Percentiles rank a stretch among this genome's conserved stretches.
phyloP scores from a whole-genome alignment of 2,329 filamentous ascomycete species.

The Phaeosphaeria sp. region DNA sequence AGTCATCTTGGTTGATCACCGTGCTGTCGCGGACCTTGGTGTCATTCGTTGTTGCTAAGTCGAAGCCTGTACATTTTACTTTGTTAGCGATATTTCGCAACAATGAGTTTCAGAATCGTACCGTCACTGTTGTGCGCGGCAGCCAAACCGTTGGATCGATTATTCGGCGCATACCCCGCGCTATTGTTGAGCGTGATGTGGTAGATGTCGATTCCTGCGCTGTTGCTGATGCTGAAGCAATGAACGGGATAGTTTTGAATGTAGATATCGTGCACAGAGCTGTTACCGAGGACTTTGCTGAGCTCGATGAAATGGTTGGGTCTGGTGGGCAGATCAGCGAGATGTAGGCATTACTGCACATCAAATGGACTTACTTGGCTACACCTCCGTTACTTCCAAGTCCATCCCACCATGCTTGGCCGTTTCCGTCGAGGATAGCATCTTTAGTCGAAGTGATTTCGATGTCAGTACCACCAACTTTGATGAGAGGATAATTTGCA shows the following conservation, averaged over 20 bases:
- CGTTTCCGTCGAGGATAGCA: conserved; percentile 33
- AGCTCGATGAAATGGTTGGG: conserved; percentile 43
- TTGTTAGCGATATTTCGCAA: neutral
- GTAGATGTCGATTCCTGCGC: conserved; percentile 51
- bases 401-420: conserved; percentile 32
- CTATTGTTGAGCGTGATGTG: conserved; percentile 63
- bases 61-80: conserved; percentile 47
- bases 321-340: neutral
- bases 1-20: conserved; percentile 66
- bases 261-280: conserved; percentile 51
- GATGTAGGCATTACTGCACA: neutral
- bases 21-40: conserved; percentile 50
- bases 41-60: conserved; percentile 56
- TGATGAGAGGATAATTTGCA: conserved; percentile 43
- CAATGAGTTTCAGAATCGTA: neutral
- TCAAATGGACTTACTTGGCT: conserved; percentile 27
- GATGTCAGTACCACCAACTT: conserved; percentile 46
- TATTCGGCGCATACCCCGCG: conserved; percentile 54
- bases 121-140: conserved; percentile 58
- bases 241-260: conserved; percentile 63
- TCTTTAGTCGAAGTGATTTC: conserved; percentile 50
- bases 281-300: conserved; percentile 47
- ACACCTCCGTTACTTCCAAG: conserved; percentile 56
- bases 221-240: conserved; percentile 54
- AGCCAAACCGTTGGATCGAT: conserved; percentile 27